A percentile compares a stretch with the other conserved stretches of the same genome.
phyloP scores from a whole-genome alignment of 1,284 basidiomycete genomes.

The Flammula alnicola region DNA sequence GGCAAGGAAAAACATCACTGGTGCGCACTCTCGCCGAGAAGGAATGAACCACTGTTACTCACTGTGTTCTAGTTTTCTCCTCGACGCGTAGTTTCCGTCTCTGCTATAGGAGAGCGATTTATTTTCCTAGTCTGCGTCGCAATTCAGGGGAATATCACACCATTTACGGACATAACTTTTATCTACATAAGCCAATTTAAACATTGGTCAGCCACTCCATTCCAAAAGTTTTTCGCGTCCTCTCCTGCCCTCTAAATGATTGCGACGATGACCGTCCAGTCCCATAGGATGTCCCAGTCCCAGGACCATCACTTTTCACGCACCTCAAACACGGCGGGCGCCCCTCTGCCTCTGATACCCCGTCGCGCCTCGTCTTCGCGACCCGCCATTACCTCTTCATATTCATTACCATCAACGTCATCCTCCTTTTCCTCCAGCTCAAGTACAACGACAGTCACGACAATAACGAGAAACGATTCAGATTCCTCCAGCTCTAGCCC shows the following conservation, averaged over 20 bases:
- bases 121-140: constrained; percentile 13
- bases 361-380: constrained; percentile 38
- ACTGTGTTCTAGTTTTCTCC: constrained; percentile 1
- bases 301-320: constrained; percentile 43
- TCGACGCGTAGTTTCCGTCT: constrained; percentile 2
- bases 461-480: constrained; percentile 33
- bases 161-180: constrained; percentile 14
- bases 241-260: constrained; percentile 32
- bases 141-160: constrained; percentile 9
- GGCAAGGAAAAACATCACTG: background rate
- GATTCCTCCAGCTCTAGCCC: constrained; percentile 37
- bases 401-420: constrained; percentile 25
- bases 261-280: constrained; percentile 44
- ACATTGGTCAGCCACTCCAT: constrained; percentile 20
- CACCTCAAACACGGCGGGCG: constrained; percentile 56
- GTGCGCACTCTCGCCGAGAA: background rate
- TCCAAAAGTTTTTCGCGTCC: constrained; percentile 7
- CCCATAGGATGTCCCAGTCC: constrained; percentile 36
- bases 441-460: constrained; percentile 16
- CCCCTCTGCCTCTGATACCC: constrained; percentile 60
- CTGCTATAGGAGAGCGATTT: constrained; percentile 3
- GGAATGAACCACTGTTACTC: background rate
- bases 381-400: constrained; percentile 30
- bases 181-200: constrained; percentile 16
- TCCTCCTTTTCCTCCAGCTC: constrained; percentile 19